Evolutionary conservation across 1,139 yeast species (phyloP).

Genomic region (Candida labiduridarum): DNA sequence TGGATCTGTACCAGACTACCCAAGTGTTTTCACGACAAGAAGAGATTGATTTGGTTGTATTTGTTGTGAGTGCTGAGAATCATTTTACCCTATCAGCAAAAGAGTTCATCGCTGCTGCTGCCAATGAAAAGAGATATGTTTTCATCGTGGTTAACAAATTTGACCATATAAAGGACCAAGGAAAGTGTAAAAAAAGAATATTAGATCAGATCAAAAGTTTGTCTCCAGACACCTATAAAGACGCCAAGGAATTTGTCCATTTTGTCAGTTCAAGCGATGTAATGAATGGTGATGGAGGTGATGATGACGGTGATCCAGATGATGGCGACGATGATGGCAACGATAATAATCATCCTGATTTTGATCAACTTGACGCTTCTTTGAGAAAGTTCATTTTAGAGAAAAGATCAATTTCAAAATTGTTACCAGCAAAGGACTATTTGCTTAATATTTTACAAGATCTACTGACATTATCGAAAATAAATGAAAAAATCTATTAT

Average conservation of each 20-base stretch:
- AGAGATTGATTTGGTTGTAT: constrained; percentile 93
- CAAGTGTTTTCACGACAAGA: constrained; percentile 96
- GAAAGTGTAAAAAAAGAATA: constrained; percentile 73
- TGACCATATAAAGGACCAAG: constrained; percentile 80
- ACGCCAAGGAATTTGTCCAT: constrained; percentile 88
- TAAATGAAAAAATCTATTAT: constrained; percentile 60
- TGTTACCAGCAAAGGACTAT: constrained; percentile 90
- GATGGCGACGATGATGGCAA: constrained; percentile 32
- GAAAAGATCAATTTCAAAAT: constrained; percentile 84
- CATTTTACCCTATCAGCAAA: constrained; percentile 94
- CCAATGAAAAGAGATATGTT: constrained; percentile 87
- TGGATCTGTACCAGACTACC: constrained; percentile 92
- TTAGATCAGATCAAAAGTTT: constrained; percentile 84
- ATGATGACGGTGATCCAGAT: constrained; percentile 24
- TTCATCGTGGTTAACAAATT: constrained; percentile 94
- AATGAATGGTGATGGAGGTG: constrained; percentile 32
- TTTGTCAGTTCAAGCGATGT: constrained; percentile 72
- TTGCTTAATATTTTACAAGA: constrained; percentile 71
- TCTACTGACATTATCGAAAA: constrained; percentile 56
- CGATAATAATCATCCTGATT: constrained; percentile 54
- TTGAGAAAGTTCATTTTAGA: constrained; percentile 85
- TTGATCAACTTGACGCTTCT: constrained; percentile 82
- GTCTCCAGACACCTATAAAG: constrained; percentile 90
- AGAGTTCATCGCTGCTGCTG: constrained; percentile 89
- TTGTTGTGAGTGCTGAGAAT: constrained; percentile 95